Evolutionary conservation across 352 stramenopile genomes (phyloP), one percentile per base, ranked within the genome.

Genomic region (Pythium sukuiense): DNA sequence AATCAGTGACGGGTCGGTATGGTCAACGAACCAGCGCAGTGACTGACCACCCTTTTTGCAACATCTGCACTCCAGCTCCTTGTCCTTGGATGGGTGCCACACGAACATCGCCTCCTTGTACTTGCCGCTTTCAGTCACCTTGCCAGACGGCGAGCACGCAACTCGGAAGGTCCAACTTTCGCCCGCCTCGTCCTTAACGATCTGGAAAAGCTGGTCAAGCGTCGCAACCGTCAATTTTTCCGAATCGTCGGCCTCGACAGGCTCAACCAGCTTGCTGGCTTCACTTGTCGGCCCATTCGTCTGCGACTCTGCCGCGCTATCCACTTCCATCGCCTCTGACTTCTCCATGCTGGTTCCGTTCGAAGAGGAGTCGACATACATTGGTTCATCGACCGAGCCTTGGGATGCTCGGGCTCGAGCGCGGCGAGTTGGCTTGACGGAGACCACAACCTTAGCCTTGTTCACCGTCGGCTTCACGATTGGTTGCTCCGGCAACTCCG

Each of bases 81-180:
- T 29, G 7, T 20, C 8, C 3, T 26, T 39, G 1, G 18, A 46
- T 0, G 37, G 49, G 18, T 57, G 48, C 49, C 59, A 66, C 11
- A 27, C 24, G 13, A 59, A 26, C 14, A 6, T 55, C 29, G 56
- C 56, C 50, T 63, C 56, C 26, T 63, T 63, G 43, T 55, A 63
- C 43, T 20, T 55, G 6, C 56, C 56, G 20, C 56, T 63, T 43
- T 63, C 56, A 11, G 26, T 63, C 6, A 41, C 24, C 14, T 46
- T 63, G 1, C 26, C 35, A 18, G 56, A 63, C 43, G 43, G 18
- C 39, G 56, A 63, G n/a, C 56, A 63, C 12, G 56, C 56, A 32
- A 63, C 14, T 30, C 29, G 26, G 43, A 63, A 63, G 5, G 13
- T 20, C 56, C 56, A 63, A 12, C 6, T 55, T 4, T 41, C 16